Evolutionary conservation across 2,329 filamentous ascomycete genomes (phyloP), one percentile per base, ranked within the genome.

Genomic region (Cylindrodendrum hubeiense): DNA sequence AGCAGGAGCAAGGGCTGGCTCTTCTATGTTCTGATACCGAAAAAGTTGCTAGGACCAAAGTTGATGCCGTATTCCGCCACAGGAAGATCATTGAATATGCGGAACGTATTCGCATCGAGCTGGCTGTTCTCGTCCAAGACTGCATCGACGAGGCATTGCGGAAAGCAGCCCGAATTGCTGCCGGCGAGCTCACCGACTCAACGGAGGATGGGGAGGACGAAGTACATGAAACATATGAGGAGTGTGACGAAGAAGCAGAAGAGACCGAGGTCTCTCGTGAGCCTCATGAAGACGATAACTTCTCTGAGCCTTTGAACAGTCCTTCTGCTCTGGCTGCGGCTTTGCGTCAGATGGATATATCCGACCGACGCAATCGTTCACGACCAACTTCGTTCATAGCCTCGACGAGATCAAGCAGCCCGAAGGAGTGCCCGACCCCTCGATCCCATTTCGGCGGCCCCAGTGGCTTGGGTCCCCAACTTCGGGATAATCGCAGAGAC

Each of bases 61-160:
- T 98, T 2, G 96, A 99, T 74, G 93, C 95, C 5, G 93, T 98
- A 7, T 90, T 97, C 69, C 92, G 96, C 34, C 94, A 98, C 79
- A 91, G 95, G 54, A 91, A 92, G 72, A 97, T 98, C 54, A 90
- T 99, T 33, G 96, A 99, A 78, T 99, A 99, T 77, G 91, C 95
- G 0, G 96, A 99, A 80, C 91, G 97, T 33, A 97, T 99, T 68
- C 93, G 97, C 4, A 88, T 98, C 50, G 96, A 99, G 75, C 97
- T 98, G 74, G 92, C 95, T 28, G 89, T 97, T 26, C 86, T 98
- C 63, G 95, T 99, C 3, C 94, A 98, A 75, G 94, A 98, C 73
- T 99, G 96, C 77, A 97, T 99, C 56, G 91, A 97, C 65, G 94
- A 94, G 67, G 96, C 96, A 9, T 87, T 98, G 80, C 89, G 89